phyloP scores from a whole-genome alignment of 1,284 basidiomycete genomes.

The Fomes fomentarius region DNA sequence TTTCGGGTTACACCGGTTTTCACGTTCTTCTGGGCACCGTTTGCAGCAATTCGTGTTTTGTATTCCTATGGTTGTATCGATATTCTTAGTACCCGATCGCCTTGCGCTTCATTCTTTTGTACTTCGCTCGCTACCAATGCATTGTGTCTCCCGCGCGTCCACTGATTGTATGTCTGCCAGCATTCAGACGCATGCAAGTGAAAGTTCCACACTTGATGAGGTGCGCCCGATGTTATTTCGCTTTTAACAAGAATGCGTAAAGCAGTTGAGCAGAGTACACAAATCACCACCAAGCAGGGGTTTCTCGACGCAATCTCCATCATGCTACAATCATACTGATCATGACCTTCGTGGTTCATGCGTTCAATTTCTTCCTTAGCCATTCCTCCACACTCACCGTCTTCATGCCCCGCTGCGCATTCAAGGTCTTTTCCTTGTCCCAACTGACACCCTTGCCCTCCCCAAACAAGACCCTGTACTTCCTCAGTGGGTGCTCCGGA shows the following conservation, averaged over 20 bases:
- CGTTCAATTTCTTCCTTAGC: background rate
- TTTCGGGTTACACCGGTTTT: background rate
- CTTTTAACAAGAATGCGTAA: too few relatives aligned
- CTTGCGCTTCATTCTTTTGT: slow-evolving; percentile 8
- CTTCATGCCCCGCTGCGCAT: background rate
- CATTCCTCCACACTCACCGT: background rate
- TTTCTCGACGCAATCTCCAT: too few relatives aligned
- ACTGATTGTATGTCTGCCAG: background rate
- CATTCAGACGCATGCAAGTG: too few relatives aligned
- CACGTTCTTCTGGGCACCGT: slow-evolving; percentile 7
- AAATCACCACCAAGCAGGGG: too few relatives aligned
- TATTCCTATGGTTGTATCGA: slow-evolving; percentile 19
- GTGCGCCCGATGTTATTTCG: too few relatives aligned
- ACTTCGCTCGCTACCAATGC: slow-evolving; percentile 14
- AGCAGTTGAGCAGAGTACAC: too few relatives aligned
- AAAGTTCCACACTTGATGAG: too few relatives aligned
- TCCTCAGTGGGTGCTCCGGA: background rate
- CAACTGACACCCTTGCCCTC: background rate
- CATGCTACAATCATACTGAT: too few relatives aligned
- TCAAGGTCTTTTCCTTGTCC: background rate
- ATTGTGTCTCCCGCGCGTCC: slow-evolving; percentile 1
- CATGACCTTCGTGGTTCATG: too few relatives aligned
- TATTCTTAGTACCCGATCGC: slow-evolving; percentile 2
- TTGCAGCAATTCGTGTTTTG: slow-evolving; percentile 19
- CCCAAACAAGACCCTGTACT: background rate